Evolutionary conservation across 768 basidiomycete species (phyloP), one percentile per base, ranked within the genome.

Genomic region (Hericium alpestre): DNA sequence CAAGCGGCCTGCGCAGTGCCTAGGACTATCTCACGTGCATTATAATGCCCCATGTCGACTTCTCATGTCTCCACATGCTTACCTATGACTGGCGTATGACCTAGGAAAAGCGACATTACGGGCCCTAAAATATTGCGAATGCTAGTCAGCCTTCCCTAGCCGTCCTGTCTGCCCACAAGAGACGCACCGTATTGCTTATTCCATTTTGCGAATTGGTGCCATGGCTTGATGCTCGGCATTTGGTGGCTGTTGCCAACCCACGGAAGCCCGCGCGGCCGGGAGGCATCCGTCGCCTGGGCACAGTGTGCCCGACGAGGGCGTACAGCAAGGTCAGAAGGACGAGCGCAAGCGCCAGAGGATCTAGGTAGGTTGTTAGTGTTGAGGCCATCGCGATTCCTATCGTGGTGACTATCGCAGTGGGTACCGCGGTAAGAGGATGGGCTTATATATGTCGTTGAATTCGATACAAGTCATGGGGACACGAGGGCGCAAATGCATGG

Each of bases 201-300:
- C 74, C 77, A 79, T 49, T 75, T 72, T 23, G 72, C 70, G 58
- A 78, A 79, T 63, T 72, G 75, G 27, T 67, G 63, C 79, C 79
- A 80, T 0, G 78, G 76, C 60, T 78, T 75, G 23, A 70, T 58
- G 3, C 63, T 56, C 6, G 78, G 78, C 18, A 79, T 64, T 56
- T 79, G 74, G 55, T 76, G 70, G 39, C 67, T 64, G 61, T 79
- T 80, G 0, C 79, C 78, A 23, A 79, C 69, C 51, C 68, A 70
- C 2, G 76, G 77, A 16, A 77, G 61, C 32, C 74, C 74, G 2
- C 69, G 62, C 43, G 77, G 4, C 77, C 77, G 0, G 77, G 77
- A 38, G 77, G 77, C 74, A 76, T 74, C 2, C 50, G 57, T 54
- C 55, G 43, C 10, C 39, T 48, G 10, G 47, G 55, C 7, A 38